These are phyloP conservation scores for Mucor racemosus DNA, from an alignment of 371 early-diverging fungal genomes.

Conservation along the genomic window DNA sequence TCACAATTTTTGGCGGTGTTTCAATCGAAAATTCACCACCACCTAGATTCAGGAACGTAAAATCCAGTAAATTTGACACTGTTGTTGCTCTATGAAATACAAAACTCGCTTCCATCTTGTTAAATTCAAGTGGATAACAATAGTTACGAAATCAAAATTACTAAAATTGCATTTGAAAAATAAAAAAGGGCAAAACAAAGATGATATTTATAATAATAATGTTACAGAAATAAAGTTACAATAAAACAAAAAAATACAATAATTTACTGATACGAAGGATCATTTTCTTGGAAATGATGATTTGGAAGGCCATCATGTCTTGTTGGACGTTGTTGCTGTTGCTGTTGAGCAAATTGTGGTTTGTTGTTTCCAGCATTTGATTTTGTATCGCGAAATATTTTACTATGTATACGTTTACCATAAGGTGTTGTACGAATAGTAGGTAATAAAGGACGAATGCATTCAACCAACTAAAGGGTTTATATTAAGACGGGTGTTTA, in stretches of 20 bases:
- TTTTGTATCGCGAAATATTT: conserved; percentile 66
- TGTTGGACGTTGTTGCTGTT: background rate
- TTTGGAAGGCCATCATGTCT: background rate
- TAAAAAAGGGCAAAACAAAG: background rate
- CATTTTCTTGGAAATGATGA: background rate
- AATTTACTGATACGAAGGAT: background rate
- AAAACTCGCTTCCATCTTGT: too few relatives aligned
- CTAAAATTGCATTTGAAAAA: too few relatives aligned
- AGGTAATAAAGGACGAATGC: conserved; percentile 77
- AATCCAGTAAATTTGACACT: too few relatives aligned
- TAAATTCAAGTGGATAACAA: too few relatives aligned
- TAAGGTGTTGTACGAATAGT: conserved; percentile 86
- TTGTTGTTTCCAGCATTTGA: background rate
- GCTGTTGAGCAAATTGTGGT: background rate
- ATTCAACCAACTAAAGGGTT: conserved; percentile 64
- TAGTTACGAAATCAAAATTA: too few relatives aligned
- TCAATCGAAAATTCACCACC: too few relatives aligned
- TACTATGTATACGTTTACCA: conserved; percentile 86
- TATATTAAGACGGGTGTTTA: background rate
- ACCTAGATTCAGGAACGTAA: too few relatives aligned
- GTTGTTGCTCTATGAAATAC: too few relatives aligned
- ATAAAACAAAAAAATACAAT: background rate
- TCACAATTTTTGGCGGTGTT: too few relatives aligned
- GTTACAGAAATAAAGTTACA: background rate
- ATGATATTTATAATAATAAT: background rate